Percentiles rank a stretch among this genome's conserved stretches.
phyloP scores from a whole-genome alignment of 108 stramenopile species.

The Fistulifera pelliculosa region DNA sequence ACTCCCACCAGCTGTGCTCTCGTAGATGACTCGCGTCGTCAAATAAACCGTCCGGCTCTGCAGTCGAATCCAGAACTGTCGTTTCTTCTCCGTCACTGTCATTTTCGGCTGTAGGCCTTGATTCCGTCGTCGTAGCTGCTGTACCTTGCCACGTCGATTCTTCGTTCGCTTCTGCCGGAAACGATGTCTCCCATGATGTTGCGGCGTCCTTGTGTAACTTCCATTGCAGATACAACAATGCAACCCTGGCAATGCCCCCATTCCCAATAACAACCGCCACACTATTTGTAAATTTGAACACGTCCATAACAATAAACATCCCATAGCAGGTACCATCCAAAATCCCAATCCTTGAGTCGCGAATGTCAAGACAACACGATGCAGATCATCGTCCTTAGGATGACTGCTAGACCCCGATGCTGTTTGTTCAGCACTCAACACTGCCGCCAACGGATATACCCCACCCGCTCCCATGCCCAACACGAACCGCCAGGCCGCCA shows the following conservation, averaged over 20 bases:
- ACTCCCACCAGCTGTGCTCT: slow-evolving; percentile 15
- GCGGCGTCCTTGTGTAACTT: background rate
- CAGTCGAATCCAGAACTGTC: slow-evolving; percentile 3
- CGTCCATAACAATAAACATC: slow-evolving; percentile 28
- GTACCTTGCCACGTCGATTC: background rate
- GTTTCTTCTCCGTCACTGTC: slow-evolving; percentile 6
- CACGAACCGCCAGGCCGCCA: slow-evolving; percentile 63
- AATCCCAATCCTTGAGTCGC: slow-evolving; percentile 76
- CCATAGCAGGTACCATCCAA: slow-evolving; percentile 38
- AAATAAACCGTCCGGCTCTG: slow-evolving; percentile 2
- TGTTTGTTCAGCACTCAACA: slow-evolving; percentile 58
- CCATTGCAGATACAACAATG: slow-evolving; percentile 1
- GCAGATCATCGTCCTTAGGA: slow-evolving; percentile 9
- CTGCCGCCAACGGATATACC: slow-evolving; percentile 84
- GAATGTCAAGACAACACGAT: slow-evolving; percentile 68
- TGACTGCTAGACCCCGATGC: background rate
- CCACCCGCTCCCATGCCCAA: slow-evolving; percentile 79
- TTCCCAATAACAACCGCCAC: slow-evolving; percentile 63
- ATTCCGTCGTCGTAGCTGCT: background rate
- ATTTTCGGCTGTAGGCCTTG: background rate
- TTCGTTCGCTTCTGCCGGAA: background rate
- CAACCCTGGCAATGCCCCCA: slow-evolving; percentile 58
- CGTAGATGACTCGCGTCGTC: background rate
- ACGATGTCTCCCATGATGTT: background rate
- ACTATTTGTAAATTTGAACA: slow-evolving; percentile 39